These are phyloP conservation scores for Ensete ventricosum DNA, from an alignment of 176 grass and related monocot genomes.

Conservation along the genomic window DNA sequence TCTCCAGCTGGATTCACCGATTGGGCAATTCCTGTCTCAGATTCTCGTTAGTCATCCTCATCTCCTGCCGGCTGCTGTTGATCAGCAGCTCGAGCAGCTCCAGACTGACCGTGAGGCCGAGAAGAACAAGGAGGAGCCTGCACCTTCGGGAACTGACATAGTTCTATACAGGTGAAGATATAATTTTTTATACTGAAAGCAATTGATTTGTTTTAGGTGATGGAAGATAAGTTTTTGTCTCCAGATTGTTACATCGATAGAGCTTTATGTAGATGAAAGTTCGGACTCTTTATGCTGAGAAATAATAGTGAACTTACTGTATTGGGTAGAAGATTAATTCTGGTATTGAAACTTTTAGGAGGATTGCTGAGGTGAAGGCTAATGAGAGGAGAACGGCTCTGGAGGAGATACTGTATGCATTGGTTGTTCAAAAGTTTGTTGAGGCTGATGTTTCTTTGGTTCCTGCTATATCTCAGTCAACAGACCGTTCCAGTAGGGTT, in stretches of 20 bases:
- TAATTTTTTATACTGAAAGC: too few relatives aligned
- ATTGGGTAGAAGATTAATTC: background rate
- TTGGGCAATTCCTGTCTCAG: constrained; percentile 76
- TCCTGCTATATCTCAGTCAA: constrained; percentile 43
- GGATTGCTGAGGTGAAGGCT: constrained; percentile 86
- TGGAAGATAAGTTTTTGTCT: background rate
- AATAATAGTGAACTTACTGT: background rate
- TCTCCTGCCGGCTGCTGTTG: constrained; percentile 59
- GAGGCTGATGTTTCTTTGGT: constrained; percentile 71
- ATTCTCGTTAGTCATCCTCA: constrained; percentile 72
- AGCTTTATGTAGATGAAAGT: background rate
- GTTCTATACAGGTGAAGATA: constrained; percentile 72
- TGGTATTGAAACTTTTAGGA: constrained; percentile 31
- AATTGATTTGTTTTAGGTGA: too few relatives aligned
- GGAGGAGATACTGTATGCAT: constrained; percentile 79
- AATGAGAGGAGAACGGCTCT: constrained; percentile 65
- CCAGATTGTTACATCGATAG: background rate
- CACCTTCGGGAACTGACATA: constrained; percentile 52
- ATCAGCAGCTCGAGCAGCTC: constrained; percentile 89
- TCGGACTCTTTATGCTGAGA: background rate
- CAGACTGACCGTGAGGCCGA: constrained; percentile 43
- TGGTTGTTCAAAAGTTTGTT: constrained; percentile 91
- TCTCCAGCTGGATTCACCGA: constrained; percentile 68
- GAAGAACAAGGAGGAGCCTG: constrained; percentile 28
- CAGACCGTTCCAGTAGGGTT: constrained; percentile 41